Evolutionary conservation across 2,329 filamentous ascomycete species (phyloP), one percentile per base, ranked within the genome.

Genomic region (Fonsecaea multimorphosa): DNA sequence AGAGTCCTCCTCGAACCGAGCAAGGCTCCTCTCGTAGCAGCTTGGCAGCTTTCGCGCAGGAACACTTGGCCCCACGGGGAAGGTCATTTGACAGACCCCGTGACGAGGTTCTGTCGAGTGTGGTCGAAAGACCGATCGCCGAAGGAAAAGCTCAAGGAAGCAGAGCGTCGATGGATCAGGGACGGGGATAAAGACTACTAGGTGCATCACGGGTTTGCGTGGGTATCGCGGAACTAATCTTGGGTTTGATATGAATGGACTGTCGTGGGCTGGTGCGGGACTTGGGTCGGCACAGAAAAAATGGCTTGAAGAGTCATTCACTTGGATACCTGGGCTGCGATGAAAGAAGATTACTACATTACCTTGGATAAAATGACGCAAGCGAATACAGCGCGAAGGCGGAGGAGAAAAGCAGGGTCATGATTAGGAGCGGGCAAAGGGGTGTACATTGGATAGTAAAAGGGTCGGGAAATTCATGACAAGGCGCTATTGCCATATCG

Each of bases 1-100:
- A 83, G 72, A 86, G 83, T 64, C 84, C 84, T 11, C 80, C 79
- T 6, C 69, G 73, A 34, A 68, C 67, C n/a, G 79, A 79, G 16
- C 73, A 74, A 19, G 70, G 74, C 1, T 64, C 70, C 1, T 74
- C 75, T 22, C 75, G 66, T 34, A 77, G 77, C 54, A 78, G 76
- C 31, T 63, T 81, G 29, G 73, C 78, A 5, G 78, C 78, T 2
- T 70, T 75, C 53, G 71, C 73, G 6, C 70, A 74, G 57, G 73
- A 74, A 22, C 66, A 70, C 57, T 61, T 72, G 5, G 57, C 68
- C 11, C 65, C 52, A 8, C 51, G 72, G 54, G 72, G 69, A 7
- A 65, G 69, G 29, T 72, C 70, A 7, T 72, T 72, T 40, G 70
- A 72, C 44, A 63, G 57, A 44, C 34, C 60, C 14, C 62, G 68